Conservation (phyloP, 2,329 filamentous ascomycete species). For the Fusarium metavorans region DNA sequence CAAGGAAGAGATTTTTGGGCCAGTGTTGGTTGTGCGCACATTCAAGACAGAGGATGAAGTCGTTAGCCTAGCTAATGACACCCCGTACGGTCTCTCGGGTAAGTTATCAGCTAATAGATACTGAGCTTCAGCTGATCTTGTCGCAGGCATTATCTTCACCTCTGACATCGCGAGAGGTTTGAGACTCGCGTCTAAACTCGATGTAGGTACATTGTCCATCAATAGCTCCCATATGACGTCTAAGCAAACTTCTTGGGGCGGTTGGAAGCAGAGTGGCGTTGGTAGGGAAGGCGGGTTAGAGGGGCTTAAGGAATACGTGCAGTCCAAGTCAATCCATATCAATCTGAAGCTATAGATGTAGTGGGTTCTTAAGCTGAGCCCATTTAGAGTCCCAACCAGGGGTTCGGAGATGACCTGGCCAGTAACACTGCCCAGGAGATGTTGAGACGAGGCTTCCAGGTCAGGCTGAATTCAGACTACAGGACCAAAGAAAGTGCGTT, state of each 20-base stretch:
- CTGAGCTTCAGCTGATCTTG: background rate
- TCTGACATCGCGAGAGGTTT: too few relatives aligned
- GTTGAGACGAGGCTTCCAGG: background rate
- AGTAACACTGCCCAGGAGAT: background rate
- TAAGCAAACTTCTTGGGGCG: slow-evolving; percentile 3
- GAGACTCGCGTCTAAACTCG: too few relatives aligned
- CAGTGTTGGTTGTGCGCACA: background rate
- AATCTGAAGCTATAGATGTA: background rate
- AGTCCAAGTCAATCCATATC: slow-evolving; percentile 18
- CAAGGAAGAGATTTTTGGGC: background rate
- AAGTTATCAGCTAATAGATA: background rate
- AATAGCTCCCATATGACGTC: too few relatives aligned
- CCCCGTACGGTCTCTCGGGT: background rate
- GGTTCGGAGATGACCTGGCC: too few relatives aligned
- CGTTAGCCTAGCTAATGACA: background rate
- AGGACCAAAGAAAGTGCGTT: background rate
- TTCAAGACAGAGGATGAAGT: background rate
- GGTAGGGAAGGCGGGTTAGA: slow-evolving; percentile 19
- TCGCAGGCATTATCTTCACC: too few relatives aligned
- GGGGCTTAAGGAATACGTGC: slow-evolving; percentile 15
- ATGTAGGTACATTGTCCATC: too few relatives aligned
- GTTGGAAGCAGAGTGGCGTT: slow-evolving; percentile 23
- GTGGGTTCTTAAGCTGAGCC: too few relatives aligned
- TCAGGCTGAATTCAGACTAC: background rate
- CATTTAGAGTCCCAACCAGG: too few relatives aligned